These are phyloP conservation scores for Antarctomyces pellizariae DNA, from an alignment of 495 filamentous ascomycete species.

Conservation along the genomic window DNA sequence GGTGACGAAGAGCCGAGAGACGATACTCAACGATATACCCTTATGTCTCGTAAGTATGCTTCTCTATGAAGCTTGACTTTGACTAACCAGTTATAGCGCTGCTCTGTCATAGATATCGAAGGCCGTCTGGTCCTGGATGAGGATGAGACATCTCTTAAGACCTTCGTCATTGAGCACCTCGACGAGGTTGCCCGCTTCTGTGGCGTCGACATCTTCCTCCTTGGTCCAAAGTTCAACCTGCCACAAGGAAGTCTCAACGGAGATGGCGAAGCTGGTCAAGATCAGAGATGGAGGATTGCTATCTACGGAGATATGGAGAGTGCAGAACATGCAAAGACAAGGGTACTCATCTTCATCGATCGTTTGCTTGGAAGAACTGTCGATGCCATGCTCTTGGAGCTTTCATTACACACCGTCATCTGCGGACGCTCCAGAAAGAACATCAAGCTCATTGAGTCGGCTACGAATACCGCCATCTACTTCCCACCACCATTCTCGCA, in stretches of 20 bases:
- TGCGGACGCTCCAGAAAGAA: constrained; percentile 87
- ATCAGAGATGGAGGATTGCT: constrained; percentile 68
- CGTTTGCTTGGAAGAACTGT: constrained; percentile 77
- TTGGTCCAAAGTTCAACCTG: constrained; percentile 49
- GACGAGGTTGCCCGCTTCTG: constrained; percentile 65
- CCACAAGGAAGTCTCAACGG: constrained; percentile 35
- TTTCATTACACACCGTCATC: constrained; percentile 68
- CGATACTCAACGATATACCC: constrained; percentile 65
- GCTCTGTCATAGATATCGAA: constrained; percentile 79
- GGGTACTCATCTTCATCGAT: constrained; percentile 91
- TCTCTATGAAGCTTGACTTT: constrained; percentile 3
- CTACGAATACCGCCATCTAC: constrained; percentile 87
- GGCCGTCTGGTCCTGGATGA: constrained; percentile 65
- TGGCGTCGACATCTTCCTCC: constrained; percentile 85
- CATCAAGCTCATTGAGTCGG: constrained; percentile 87
- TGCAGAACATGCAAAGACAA: constrained; percentile 87
- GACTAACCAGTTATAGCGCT: constrained; percentile 33
- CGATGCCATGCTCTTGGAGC: constrained; percentile 59
- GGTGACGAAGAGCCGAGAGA: constrained; percentile 64
- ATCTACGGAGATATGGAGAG: constrained; percentile 93
- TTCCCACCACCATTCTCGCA: constrained; percentile 84
- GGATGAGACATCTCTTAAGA: constrained; percentile 36
- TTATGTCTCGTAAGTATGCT: constrained; percentile 51
- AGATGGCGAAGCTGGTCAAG: constrained; percentile 35
- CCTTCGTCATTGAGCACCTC: constrained; percentile 53